These are phyloP conservation scores for Westerdykella aurantiaca DNA, from an alignment of 2,329 filamentous ascomycete species.

Conservation along the genomic window DNA sequence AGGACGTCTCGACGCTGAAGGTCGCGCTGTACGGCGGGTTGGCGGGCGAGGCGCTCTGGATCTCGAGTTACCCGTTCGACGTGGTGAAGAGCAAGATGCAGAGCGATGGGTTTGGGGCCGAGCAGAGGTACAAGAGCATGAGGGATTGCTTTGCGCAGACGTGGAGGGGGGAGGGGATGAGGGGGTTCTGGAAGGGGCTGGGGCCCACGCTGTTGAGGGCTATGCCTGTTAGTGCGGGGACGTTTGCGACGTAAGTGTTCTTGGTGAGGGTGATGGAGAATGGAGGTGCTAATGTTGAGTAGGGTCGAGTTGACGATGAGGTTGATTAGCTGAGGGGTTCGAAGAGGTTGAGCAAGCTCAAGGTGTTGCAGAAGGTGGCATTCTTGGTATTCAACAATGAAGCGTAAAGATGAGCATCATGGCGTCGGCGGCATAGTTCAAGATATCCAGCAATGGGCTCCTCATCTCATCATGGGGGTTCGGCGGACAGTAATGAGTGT, in stretches of 20 bases:
- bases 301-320: constrained; percentile 34
- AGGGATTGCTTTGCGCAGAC: constrained; percentile 83
- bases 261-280: not conserved
- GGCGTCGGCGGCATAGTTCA: too few species aligned
- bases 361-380: too few species aligned
- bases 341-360: too few species aligned
- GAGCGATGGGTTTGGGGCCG: constrained; percentile 78
- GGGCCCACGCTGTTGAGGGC: constrained; percentile 85
- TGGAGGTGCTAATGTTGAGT: constrained; percentile 4
- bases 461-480: too few species aligned
- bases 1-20: constrained; percentile 75
- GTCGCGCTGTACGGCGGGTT: constrained; percentile 88
- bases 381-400: too few species aligned
- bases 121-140: constrained; percentile 73
- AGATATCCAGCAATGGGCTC: too few species aligned
- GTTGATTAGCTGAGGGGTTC: constrained; percentile 29
- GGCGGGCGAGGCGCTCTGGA: constrained; percentile 89
- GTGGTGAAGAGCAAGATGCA: constrained; percentile 99
- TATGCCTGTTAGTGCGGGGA: constrained; percentile 97
- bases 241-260: constrained; percentile 67
- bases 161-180: constrained; percentile 66
- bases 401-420: too few species aligned
- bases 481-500: too few species aligned
- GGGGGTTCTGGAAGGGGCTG: constrained; percentile 93
- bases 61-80: constrained; percentile 90